phyloP scores from a whole-genome alignment of 2,329 filamentous ascomycete genomes.

The Claviceps sp. region DNA sequence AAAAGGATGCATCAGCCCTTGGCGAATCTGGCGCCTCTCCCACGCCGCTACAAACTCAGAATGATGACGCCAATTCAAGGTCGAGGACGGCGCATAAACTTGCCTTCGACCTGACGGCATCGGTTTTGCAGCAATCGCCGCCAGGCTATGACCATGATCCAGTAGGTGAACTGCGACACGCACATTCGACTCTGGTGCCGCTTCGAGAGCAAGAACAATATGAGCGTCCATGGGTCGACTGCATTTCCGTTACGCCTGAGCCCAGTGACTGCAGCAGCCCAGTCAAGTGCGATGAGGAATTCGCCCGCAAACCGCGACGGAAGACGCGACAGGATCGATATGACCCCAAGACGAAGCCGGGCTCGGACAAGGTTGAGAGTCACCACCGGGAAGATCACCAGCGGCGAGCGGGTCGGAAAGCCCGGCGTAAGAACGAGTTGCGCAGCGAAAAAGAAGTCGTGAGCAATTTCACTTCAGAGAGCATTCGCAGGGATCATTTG shows the following conservation, averaged over 20 bases:
- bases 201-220: background rate
- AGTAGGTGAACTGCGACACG: background rate
- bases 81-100: background rate
- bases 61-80: background rate
- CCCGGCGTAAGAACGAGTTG: constrained; percentile 13
- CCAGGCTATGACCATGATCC: background rate
- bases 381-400: background rate
- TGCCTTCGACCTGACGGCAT: background rate
- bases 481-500: background rate
- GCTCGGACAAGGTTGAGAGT: background rate
- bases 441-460: constrained; percentile 34
- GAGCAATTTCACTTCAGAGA: constrained; percentile 37
- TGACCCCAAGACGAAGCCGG: background rate
- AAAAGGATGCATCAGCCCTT: background rate
- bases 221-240: background rate
- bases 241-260: background rate
- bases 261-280: background rate
- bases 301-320: constrained; percentile 8
- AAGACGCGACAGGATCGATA: constrained; percentile 11
- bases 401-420: background rate
- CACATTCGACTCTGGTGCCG: background rate
- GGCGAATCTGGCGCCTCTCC: background rate
- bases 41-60: background rate
- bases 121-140: background rate
- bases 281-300: background rate